These are phyloP conservation scores for Naematelia aurantialba DNA, from an alignment of 768 basidiomycete genomes.

Conservation along the genomic window DNA sequence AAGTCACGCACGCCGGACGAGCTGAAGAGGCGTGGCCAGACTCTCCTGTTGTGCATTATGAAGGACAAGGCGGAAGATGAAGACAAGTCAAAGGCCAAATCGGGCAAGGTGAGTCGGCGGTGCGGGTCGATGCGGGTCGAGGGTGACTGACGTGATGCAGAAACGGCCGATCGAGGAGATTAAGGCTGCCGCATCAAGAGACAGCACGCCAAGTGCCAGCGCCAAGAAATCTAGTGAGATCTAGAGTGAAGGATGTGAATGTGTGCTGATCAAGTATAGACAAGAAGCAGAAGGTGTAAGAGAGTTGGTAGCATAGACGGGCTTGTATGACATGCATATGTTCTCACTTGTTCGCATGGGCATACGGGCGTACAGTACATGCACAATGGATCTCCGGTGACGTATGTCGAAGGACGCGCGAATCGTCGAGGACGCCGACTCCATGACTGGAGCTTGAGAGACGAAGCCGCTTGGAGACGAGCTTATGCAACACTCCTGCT, in stretches of 20 bases:
- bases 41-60: constrained; percentile 81
- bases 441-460: too few species aligned
- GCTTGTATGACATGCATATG: background rate
- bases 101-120: constrained; percentile 28
- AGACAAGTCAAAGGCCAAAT: constrained; percentile 53
- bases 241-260: background rate
- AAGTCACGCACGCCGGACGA: constrained; percentile 89
- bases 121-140: too few species aligned
- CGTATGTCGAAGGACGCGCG: too few species aligned
- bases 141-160: constrained; percentile 4
- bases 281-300: background rate
- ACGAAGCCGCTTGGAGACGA: too few species aligned
- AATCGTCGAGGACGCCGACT: too few species aligned
- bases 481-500: too few species aligned
- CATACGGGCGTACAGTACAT: too few species aligned
- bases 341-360: background rate
- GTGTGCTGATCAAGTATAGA: background rate
- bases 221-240: constrained; percentile 9
- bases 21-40: constrained; percentile 79
- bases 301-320: background rate
- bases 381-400: too few species aligned
- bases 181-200: constrained; percentile 20
- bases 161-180: constrained; percentile 29
- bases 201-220: constrained; percentile 21
- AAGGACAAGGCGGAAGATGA: constrained; percentile 69